Base-by-base conservation (phyloP, 495 filamentous ascomycete genomes). In the Parmelia sp. region DNA sequence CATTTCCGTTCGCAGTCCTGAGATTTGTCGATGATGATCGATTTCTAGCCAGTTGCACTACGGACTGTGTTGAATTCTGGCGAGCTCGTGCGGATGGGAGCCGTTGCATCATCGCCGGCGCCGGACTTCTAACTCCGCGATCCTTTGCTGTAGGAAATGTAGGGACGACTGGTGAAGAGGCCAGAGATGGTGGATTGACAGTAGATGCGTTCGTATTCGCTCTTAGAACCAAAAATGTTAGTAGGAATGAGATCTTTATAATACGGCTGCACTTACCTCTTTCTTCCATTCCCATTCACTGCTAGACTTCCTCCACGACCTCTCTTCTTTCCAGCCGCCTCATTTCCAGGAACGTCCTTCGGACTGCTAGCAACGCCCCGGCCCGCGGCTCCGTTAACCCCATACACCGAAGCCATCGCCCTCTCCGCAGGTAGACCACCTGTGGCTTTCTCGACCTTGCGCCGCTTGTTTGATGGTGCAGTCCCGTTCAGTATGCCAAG, bases 391-490 rank as follows among this genome's bases (percentile, higher is more conserved):
- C 69, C 78, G 58, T 73, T 72, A 4, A 78, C 81, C 12, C 80
- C 82, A 70, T 66, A 71, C 9, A 69, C 70, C 9, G 61, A 64
- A 45, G 87, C 89, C 72, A 89, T 80, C 39, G 88, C 84, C 66
- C 89, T 86, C 65, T 92, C 90, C 79, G 86, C 85, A 0, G 84
- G 77, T 39, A 82, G 74, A 21, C 81, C 80, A 36, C 78, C 78
- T 11, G 81, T 74, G 11, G 74, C 72, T 60, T 89, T 87, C 53
- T 94, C 90, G n/a, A 88, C 84, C 75, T 89, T 95, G 53, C 90
- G 86, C 65, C 90, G 81, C 74, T 96, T 96, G 17, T 83, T 72
- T 40, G 83, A 79, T 12, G 80, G 79, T 60, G 80, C 77, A 4
- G 74, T 76, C 31, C 77, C 72, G 44, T 77, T 79, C 42, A 77